Conservation (phyloP, 257 asterid species). For the Solanum sejunctum region DNA sequence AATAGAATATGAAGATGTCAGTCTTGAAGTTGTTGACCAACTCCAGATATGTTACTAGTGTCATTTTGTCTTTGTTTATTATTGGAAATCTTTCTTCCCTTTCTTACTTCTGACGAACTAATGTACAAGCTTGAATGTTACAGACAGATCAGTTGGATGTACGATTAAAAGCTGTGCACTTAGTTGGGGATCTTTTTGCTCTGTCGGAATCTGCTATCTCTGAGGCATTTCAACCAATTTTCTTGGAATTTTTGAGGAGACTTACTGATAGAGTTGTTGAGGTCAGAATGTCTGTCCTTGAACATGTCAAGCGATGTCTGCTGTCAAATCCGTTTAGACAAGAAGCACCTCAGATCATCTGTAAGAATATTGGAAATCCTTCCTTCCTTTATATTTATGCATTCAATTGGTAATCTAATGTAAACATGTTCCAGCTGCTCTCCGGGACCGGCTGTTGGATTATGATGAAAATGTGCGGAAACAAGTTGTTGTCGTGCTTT, state of each 20-base stretch:
- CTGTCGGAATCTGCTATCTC: conserved; percentile 54
- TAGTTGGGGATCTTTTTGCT: conserved; percentile 86
- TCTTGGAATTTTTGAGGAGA: conserved; percentile 77
- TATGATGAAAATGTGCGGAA: conserved; percentile 87
- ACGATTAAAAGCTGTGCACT: conserved; percentile 74
- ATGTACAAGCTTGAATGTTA: conserved; percentile 11
- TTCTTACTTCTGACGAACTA: not conserved
- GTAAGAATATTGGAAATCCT: conserved; percentile 34
- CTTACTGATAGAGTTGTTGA: conserved; percentile 76
- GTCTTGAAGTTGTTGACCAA: not conserved
- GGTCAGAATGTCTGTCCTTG: conserved; percentile 84
- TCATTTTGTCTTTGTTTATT: not conserved
- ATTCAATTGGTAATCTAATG: conserved; percentile 14
- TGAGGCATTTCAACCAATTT: conserved; percentile 65
- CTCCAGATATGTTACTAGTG: not conserved
- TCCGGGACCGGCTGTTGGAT: conserved; percentile 77
- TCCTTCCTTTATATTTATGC: not conserved
- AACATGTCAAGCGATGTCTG: conserved; percentile 61
- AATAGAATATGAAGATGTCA: not conserved
- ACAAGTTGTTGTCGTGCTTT: conserved; percentile 75
- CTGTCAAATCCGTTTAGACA: conserved; percentile 59
- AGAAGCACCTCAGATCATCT: conserved; percentile 71
- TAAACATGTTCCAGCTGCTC: conserved; percentile 55
- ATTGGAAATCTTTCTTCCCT: not conserved
- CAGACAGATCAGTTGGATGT: conserved; percentile 83